Conservation (phyloP, 768 basidiomycete genomes). For the Xerocomellus chrysenteron region DNA sequence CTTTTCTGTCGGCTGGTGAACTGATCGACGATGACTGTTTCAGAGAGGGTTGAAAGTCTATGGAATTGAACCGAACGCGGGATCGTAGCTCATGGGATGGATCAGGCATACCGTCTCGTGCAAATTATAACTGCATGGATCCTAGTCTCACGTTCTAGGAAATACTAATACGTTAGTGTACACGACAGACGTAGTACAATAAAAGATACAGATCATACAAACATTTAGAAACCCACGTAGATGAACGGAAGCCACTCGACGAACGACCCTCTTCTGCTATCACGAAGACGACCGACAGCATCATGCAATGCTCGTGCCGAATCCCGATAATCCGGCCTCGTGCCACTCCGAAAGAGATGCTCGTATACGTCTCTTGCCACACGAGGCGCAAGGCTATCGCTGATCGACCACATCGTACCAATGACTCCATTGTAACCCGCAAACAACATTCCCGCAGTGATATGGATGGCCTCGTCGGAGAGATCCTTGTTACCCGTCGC, state of each 20-base stretch:
- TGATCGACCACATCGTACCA: constrained; percentile 46
- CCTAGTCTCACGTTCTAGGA: background rate
- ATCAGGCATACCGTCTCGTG: background rate
- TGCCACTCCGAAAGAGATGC: background rate
- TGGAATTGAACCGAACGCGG: constrained; percentile 42
- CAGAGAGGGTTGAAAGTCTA: constrained; percentile 30
- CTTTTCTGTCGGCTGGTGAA: background rate
- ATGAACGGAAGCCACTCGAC: background rate
- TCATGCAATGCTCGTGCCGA: constrained; percentile 3
- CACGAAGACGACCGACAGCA: background rate
- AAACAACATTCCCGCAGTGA: constrained; percentile 42
- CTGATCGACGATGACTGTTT: background rate
- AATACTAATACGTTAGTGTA: background rate
- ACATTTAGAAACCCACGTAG: background rate
- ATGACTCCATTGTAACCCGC: constrained; percentile 35
- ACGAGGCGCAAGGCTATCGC: constrained; percentile 36
- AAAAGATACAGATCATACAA: background rate
- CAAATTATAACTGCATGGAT: background rate
- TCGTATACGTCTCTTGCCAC: constrained; percentile 36
- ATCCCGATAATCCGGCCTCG: background rate
- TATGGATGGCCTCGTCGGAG: constrained; percentile 39
- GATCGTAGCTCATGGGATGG: background rate
- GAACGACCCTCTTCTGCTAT: background rate
- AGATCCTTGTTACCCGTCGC: constrained; percentile 36
- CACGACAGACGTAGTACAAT: background rate